Evolutionary conservation across 257 asterid genomes (phyloP).

Genomic region (Datura wrightii): DNA sequence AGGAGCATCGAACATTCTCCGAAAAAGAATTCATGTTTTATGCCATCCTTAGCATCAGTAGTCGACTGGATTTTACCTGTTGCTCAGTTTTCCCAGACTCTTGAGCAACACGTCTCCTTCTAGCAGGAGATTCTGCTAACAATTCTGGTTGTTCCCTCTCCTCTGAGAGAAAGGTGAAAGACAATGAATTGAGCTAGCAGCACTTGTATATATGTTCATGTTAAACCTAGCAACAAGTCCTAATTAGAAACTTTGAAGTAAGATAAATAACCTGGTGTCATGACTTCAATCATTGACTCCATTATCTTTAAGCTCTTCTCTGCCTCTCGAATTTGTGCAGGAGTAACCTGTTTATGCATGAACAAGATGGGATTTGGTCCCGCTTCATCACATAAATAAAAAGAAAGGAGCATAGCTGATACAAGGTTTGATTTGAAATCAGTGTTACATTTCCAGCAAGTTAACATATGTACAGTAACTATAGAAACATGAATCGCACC

Average conservation of each 20-base stretch:
- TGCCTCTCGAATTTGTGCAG: conserved; percentile 98
- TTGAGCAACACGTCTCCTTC: conserved; percentile 84
- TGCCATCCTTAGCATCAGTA: background rate
- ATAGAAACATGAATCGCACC: background rate
- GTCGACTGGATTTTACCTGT: conserved; percentile 54
- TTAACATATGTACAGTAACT: background rate
- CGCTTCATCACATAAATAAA: background rate
- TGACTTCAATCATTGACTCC: conserved; percentile 97
- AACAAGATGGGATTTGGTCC: background rate
- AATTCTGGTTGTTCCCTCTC: conserved; percentile 95
- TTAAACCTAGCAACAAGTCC: background rate
- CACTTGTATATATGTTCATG: background rate
- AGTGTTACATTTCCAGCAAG: background rate
- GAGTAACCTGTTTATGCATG: conserved; percentile 70
- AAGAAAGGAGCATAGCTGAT: background rate
- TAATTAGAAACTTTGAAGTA: background rate
- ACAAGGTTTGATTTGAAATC: background rate
- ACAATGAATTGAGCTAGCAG: background rate
- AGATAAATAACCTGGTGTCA: conserved; percentile 76
- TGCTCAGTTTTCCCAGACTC: conserved; percentile 96
- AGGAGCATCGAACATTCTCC: background rate
- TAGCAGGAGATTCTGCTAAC: conserved; percentile 80
- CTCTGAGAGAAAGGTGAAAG: conserved; percentile 59
- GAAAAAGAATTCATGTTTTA: background rate
- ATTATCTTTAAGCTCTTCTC: conserved; percentile 81